phyloP scores from a whole-genome alignment of 192 early-diverging fungal genomes.

The Funneliformis geosporum region DNA sequence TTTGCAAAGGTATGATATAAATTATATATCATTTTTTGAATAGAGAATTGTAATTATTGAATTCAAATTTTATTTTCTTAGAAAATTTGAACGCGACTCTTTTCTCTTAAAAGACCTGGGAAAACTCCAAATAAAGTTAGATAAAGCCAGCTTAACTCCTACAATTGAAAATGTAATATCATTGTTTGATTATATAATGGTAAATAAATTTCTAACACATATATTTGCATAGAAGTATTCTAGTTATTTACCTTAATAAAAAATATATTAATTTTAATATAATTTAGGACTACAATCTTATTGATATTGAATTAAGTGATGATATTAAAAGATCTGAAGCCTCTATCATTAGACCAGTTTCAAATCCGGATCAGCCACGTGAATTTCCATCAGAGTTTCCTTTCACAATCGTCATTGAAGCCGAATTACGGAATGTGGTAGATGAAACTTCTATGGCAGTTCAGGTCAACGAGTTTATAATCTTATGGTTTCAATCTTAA shows the following conservation, averaged over 20 bases:
- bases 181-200: constrained; percentile 19
- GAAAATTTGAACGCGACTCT: not conserved
- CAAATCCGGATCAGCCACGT: not conserved
- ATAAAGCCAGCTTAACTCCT: not conserved
- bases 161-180: constrained; percentile 6
- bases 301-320: not conserved
- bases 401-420: constrained; percentile 4
- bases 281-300: not conserved
- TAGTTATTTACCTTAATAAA: not conserved
- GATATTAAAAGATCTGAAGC: constrained; percentile 11
- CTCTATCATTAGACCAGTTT: not conserved
- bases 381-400: constrained; percentile 20
- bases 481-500: not conserved
- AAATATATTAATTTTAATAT: not conserved
- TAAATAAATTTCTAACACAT: not conserved
- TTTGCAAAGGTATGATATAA: not conserved
- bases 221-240: not conserved
- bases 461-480: constrained; percentile 4
- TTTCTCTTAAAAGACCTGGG: not conserved
- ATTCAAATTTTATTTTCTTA: not conserved
- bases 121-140: not conserved
- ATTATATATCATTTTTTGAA: not conserved
- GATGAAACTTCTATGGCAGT: constrained; percentile 3
- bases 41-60: not conserved
- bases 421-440: not conserved